phyloP scores from a whole-genome alignment of 345 rosid genomes.

The Syzygium oleosum region DNA sequence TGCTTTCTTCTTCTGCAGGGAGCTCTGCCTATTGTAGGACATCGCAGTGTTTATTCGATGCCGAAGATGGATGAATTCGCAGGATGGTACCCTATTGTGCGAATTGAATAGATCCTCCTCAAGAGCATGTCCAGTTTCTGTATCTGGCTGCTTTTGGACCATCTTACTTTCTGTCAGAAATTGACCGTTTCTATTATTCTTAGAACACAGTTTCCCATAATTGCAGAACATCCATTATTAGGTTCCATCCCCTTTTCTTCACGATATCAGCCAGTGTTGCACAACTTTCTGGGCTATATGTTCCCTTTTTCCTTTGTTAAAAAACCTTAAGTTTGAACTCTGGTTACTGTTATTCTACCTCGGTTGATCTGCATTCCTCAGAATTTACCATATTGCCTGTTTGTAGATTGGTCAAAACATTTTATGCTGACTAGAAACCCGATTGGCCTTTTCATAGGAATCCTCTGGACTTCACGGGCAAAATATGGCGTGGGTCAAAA shows the following conservation, averaged over 20 bases:
- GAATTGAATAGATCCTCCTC: background rate
- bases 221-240: background rate
- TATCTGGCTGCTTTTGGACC: no score
- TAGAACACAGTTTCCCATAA: background rate
- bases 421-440: background rate
- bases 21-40: background rate
- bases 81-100: background rate
- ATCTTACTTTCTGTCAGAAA: background rate
- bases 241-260: background rate
- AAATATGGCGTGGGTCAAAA: constrained; percentile 24
- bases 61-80: background rate
- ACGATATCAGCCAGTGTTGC: background rate
- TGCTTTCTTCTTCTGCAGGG: background rate
- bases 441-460: constrained; percentile 24
- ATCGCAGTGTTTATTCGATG: background rate
- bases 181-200: background rate
- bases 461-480: constrained; percentile 20
- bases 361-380: background rate
- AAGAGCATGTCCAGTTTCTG: background rate
- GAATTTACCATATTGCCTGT: background rate
- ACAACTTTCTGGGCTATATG: background rate
- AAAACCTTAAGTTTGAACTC: background rate
- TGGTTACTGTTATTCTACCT: background rate
- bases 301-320: background rate
- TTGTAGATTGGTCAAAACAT: background rate